phyloP scores from a whole-genome alignment of 208 protist species.

The Leishmania tarentolae region DNA sequence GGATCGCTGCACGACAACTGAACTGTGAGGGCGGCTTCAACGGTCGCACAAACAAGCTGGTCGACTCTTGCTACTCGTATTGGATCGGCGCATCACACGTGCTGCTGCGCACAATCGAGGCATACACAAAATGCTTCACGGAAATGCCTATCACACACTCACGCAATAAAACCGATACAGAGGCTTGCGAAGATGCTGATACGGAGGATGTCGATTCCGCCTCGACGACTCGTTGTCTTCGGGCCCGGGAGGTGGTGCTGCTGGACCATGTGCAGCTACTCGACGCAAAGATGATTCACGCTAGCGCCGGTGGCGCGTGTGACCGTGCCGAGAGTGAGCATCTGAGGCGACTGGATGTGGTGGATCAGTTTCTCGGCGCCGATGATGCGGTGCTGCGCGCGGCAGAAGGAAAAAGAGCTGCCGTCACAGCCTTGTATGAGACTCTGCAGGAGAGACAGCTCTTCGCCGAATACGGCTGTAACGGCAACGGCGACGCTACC shows the following conservation, averaged over 20 bases:
- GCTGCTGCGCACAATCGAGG: constrained; percentile 55
- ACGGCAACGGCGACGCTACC: not conserved
- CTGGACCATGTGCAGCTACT: constrained; percentile 77
- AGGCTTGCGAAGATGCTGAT: not conserved
- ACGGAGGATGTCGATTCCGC: not conserved
- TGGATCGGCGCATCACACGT: constrained; percentile 94
- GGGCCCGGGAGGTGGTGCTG: constrained; percentile 57
- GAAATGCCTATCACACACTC: not conserved
- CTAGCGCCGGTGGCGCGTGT: constrained; percentile 35
- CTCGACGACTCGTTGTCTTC: constrained; percentile 23
- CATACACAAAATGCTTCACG: constrained; percentile 35
- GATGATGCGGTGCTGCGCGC: constrained; percentile 22
- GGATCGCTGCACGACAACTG: constrained; percentile 81
- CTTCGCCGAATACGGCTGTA: not conserved
- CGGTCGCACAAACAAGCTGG: constrained; percentile 97
- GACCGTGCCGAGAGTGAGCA: constrained; percentile 37
- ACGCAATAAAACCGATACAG: not conserved
- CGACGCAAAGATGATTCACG: constrained; percentile 29
- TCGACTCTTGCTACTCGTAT: constrained; percentile 97
- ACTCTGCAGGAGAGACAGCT: not conserved
- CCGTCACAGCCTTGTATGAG: constrained; percentile 16
- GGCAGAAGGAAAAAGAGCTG: not conserved
- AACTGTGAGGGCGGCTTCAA: constrained; percentile 92
- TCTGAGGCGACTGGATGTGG: constrained; percentile 16
- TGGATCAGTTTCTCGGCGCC: constrained; percentile 44